These are phyloP conservation scores for Boletus eberwhitei DNA, from an alignment of 768 basidiomycete species.

Conservation along the genomic window DNA sequence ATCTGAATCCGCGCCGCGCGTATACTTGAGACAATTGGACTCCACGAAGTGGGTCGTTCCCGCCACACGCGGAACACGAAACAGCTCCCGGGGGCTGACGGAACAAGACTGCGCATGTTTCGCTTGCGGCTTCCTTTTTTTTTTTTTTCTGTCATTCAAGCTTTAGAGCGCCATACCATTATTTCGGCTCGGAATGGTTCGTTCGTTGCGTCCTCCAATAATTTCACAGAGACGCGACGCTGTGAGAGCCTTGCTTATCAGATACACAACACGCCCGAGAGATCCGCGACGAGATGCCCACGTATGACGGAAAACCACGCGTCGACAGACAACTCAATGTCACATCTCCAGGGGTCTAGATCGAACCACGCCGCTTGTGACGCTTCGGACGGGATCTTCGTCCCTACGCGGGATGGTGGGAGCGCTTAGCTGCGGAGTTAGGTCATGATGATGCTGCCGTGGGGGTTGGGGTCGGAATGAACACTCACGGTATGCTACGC, in stretches of 20 bases:
- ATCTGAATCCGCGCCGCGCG: too few relatives aligned
- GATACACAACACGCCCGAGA: neutral
- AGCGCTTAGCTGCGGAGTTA: neutral
- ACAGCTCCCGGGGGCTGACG: neutral
- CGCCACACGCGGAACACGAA: neutral
- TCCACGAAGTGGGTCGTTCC: too few relatives aligned
- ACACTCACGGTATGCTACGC: neutral
- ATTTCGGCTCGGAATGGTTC: neutral
- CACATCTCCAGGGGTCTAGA: neutral
- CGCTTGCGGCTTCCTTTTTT: neutral
- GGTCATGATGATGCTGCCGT: neutral
- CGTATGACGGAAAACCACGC: neutral
- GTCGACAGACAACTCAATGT: too few relatives aligned
- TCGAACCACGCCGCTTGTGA: too few relatives aligned
- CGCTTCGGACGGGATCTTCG: neutral
- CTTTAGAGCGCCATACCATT: neutral
- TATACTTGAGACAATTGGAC: neutral
- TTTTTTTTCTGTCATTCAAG: neutral
- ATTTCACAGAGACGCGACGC: neutral
- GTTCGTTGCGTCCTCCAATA: neutral
- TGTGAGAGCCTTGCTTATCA: neutral
- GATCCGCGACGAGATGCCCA: neutral
- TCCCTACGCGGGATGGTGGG: conserved; percentile 3
- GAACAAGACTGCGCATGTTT: neutral
- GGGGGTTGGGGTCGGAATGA: neutral